Base-by-base conservation (phyloP, 2,329 filamentous ascomycete species). In the Xylariaceae sp. region DNA sequence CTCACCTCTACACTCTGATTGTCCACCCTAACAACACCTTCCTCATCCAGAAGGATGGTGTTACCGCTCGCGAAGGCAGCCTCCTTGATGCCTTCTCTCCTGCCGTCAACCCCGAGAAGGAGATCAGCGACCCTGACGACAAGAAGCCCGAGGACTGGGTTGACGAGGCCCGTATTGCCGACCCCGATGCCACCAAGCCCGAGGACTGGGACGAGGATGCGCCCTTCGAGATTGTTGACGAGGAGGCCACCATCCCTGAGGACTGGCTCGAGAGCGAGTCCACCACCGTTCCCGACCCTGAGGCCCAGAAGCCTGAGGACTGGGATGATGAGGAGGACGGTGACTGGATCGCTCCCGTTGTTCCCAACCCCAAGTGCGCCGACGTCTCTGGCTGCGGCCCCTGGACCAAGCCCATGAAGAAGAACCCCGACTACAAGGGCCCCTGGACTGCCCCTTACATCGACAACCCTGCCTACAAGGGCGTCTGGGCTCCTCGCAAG, bases 281-380 rank as follows among this genome's bases (percentile, higher is more conserved):
- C 66, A 78, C 83, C 64, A 89, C 85, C 66, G 81, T 97, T 62
- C 84, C 92, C 59, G 94, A 99, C 80, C 94, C 94, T 58, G 92
- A 96, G 80, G 92, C 93, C 55, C 82, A 90, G 81, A 99, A 97
- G 88, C 94, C 94, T 64, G 92, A 96, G 79, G 94, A 97, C 75
- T 99, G 94, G 94, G 93, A 97, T 79, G 93, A 99, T 61, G 94
- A 99, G 81, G 94, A 99, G 81, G 94, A 99, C 76, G 94, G 94
- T 76, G 94, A 99, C 81, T 99, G 92, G 92, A 77, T 96, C 67
- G 80, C 92, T 55, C 94, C 93, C 60, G 92, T 87, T 57, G 86
- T 99, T 57, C 84, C 91, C 74, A 97, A 99, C 86, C 90, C 93
- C 77, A 96, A 96, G 86, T 97, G 94, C 74, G 85, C 87, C 66